Evolutionary conservation across 208 protist genomes (phyloP), one percentile per base, ranked within the genome.

Genomic region (Acanthamoeba triangularis): DNA sequence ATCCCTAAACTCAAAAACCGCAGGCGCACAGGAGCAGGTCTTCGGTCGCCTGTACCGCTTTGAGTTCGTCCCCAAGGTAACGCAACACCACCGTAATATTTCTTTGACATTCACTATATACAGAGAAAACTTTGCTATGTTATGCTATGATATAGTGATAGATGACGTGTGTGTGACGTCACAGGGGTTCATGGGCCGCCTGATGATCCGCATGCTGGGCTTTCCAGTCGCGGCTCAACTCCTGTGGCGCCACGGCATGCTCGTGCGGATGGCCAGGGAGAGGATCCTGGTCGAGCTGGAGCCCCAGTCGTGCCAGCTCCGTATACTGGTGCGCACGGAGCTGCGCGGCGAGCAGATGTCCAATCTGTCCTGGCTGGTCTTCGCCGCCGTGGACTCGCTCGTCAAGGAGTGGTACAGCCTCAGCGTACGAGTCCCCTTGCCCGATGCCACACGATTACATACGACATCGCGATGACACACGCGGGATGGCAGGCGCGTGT

Each of bases 331-430:
- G 90, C 61, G 90, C 28, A 85, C 90, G 25, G 69, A 94, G 52
- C 69, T 94, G 41, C n/a, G 35, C 28, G 90, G 90, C 18, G 90
- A 94, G 41, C 61, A 94, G 30, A 0, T 94, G 1, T 84, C 61
- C 0, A 78, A 4, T 23, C 67, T 94, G 23, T 94, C 25, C 1
- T 93, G 87, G 87, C 87, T 84, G 33, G 69, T 94, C 10, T 84
- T 94, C 37, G 90, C 61, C 4, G 54, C 69, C 3, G 69, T 94
- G 28, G 90, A 94, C 54, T 25, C 90, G n/a, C 90, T 94, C 10
- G 44, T 92, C 35, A 35, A 30, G 85, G 85, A 92, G 0, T 92
- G 85, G 85, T 92, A 92, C 59, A 92, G 74, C 59, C 85, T 92
- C 35, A n/a, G 54, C 85, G 85, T 74, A n/a, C n/a, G n/a, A n/a